Conservation (phyloP, 257 asterid genomes). For the Cordia subcordata region DNA sequence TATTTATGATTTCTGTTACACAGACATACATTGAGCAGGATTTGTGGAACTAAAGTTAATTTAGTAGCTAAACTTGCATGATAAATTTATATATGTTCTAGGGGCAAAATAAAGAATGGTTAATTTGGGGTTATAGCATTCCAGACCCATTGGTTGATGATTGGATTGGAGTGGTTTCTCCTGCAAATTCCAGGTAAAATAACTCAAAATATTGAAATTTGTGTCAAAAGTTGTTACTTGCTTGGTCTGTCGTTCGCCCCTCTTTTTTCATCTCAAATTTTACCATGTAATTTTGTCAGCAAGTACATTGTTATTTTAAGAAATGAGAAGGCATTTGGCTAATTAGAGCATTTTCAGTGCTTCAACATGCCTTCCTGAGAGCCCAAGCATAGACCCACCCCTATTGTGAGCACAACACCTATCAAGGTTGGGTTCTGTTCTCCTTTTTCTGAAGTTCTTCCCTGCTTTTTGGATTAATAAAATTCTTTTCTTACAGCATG, state of each 20-base stretch:
- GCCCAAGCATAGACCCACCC: conserved; percentile 58
- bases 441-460: too few species aligned
- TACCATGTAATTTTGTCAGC: not conserved
- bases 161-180: conserved; percentile 98
- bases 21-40: not conserved
- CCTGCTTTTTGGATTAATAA: too few species aligned
- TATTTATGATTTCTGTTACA: conserved; percentile 3
- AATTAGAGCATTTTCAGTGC: conserved; percentile 40
- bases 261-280: not conserved
- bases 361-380: conserved; percentile 65
- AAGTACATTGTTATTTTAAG: conserved; percentile 8
- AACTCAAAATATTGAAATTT: conserved; percentile 5
- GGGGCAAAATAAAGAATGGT: conserved; percentile 64
- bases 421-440: conserved; percentile 56
- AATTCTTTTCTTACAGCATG: not conserved
- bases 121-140: conserved; percentile 47
- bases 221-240: not conserved
- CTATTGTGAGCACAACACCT: conserved; percentile 79
- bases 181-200: conserved; percentile 87
- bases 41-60: not conserved
- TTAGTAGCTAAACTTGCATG: too few species aligned
- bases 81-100: conserved; percentile 11
- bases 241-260: not conserved
- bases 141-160: conserved; percentile 60
- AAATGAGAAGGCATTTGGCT: not conserved